Conservation (phyloP, 305 asterid species). For the Galium porrigens region DNA sequence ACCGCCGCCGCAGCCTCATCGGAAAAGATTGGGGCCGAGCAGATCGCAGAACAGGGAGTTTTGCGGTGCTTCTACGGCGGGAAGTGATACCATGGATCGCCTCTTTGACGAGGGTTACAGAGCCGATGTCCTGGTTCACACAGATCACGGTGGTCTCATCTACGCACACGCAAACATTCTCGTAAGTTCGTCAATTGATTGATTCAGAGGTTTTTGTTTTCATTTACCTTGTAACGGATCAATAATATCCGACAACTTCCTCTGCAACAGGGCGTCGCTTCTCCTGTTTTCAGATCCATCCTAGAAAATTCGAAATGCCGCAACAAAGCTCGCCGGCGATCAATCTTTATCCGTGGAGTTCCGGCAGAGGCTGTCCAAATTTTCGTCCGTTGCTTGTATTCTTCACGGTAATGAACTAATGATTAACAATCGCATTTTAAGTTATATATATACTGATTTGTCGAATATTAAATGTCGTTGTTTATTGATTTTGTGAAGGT, state of each 20-base stretch:
- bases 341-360: conserved; percentile 55
- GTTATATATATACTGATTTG: too few relatives aligned
- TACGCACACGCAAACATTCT: conserved; percentile 58
- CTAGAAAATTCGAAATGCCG: conserved; percentile 25
- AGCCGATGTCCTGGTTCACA: conserved; percentile 54
- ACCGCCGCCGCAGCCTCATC: conserved; percentile 61
- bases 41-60: conserved; percentile 19
- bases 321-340: conserved; percentile 17
- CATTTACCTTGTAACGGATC: neutral
- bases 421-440: too few relatives aligned
- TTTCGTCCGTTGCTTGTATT: conserved; percentile 60
- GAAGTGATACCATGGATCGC: conserved; percentile 37
- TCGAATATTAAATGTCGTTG: conserved; percentile 9
- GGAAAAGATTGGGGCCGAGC: conserved; percentile 10
- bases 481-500: conserved; percentile 27
- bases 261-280: conserved; percentile 50
- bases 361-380: conserved; percentile 66
- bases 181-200: conserved; percentile 33
- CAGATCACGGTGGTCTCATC: conserved; percentile 39
- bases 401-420: conserved; percentile 45
- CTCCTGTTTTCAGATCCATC: conserved; percentile 64
- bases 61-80: conserved; percentile 21
- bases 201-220: neutral
- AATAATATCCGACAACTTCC: neutral
- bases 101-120: conserved; percentile 72